Percentiles rank a stretch among this genome's conserved stretches.
Conservation (phyloP, 805 yeast species). For the Lachancea sp. region DNA sequence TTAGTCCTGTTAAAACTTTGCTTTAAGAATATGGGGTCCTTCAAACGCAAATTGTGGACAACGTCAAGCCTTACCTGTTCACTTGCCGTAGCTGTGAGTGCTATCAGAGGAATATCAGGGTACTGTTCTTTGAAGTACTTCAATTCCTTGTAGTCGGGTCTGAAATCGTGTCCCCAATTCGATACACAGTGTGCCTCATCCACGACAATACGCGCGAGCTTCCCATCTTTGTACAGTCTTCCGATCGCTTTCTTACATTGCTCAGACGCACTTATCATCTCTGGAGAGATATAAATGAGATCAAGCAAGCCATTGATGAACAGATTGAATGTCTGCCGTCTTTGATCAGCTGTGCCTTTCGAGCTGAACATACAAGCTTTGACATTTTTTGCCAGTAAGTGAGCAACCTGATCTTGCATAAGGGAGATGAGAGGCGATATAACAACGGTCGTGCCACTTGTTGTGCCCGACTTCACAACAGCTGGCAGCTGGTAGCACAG, state of each 20-base stretch:
- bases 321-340: slow-evolving; percentile 52
- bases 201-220: slow-evolving; percentile 79
- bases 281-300: slow-evolving; percentile 86
- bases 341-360: slow-evolving; percentile 56
- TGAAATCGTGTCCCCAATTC: slow-evolving; percentile 97
- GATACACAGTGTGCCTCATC: slow-evolving; percentile 99
- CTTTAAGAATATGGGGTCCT: slow-evolving; percentile 57
- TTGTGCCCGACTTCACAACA: slow-evolving; percentile 62
- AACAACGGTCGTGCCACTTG: slow-evolving; percentile 82
- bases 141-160: slow-evolving; percentile 89
- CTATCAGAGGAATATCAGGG: slow-evolving; percentile 86
- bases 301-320: slow-evolving; percentile 64
- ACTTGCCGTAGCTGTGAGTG: slow-evolving; percentile 95
- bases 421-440: slow-evolving; percentile 90
- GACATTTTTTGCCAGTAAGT: slow-evolving; percentile 58
- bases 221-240: slow-evolving; percentile 45
- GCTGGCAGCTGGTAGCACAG: slow-evolving; percentile 95
- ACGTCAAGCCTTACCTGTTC: slow-evolving; percentile 84
- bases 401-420: slow-evolving; percentile 96
- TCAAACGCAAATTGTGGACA: slow-evolving; percentile 63
- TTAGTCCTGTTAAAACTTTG: slow-evolving; percentile 92
- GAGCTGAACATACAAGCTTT: slow-evolving; percentile 87
- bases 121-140: slow-evolving; percentile 63
- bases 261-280: slow-evolving; percentile 75
- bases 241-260: slow-evolving; percentile 60